phyloP scores from a whole-genome alignment of 768 basidiomycete species.

The Crepidotus variabilis region DNA sequence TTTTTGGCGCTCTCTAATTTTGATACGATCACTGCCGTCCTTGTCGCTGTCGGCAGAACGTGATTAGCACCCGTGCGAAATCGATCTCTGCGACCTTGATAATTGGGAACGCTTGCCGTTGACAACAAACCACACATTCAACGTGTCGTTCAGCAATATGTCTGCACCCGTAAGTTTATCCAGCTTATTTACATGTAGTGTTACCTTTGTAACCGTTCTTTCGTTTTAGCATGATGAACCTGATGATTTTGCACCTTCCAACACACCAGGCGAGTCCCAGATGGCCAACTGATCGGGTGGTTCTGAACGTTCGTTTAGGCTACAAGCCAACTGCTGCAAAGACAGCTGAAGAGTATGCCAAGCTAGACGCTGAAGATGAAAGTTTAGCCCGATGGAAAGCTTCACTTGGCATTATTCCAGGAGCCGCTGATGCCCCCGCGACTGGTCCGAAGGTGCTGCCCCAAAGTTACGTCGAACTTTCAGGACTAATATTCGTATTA shows the following conservation, averaged over 20 bases:
- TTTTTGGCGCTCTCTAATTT: neutral
- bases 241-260: constrained; percentile 63
- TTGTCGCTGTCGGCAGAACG: constrained; percentile 38
- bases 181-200: neutral
- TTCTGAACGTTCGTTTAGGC: constrained; percentile 35
- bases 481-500: constrained; percentile 6
- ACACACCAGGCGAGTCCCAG: constrained; percentile 57
- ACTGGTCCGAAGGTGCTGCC: constrained; percentile 62
- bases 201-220: neutral
- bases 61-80: constrained; percentile 63
- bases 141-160: constrained; percentile 34
- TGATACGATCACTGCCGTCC: constrained; percentile 2
- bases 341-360: constrained; percentile 76
- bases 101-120: neutral
- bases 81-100: constrained; percentile 42
- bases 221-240: constrained; percentile 12
- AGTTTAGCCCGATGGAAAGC: constrained; percentile 96
- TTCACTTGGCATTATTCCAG: constrained; percentile 77
- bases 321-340: constrained; percentile 73
- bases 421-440: constrained; percentile 30
- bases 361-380: constrained; percentile 88
- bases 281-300: neutral
- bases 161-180: constrained; percentile 39
- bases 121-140: constrained; percentile 7
- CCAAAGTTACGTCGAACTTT: too few relatives aligned